Base-by-base conservation (phyloP, 2,329 filamentous ascomycete species). In the Epichloe typhina region DNA sequence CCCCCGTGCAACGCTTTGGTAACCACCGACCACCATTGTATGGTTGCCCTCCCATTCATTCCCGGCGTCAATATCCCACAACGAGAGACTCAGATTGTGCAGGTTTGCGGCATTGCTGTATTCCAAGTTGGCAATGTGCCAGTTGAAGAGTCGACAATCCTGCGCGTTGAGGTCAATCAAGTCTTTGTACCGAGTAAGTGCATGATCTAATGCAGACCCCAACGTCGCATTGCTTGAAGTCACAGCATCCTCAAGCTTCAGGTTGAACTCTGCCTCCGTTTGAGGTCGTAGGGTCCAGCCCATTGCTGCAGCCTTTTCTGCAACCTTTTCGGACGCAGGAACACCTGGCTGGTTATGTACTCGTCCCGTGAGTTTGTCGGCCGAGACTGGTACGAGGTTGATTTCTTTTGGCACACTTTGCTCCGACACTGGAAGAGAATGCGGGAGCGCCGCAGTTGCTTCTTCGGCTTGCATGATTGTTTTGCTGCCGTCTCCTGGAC, bases 41-140 rank as follows among this genome's bases (percentile, higher is more conserved):
- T 98, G 94, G 54, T 86, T 83, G 6, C 93, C 93, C 65, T 96
- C 90, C 71, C 95, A 98, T 63, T 98, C 93, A 59, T 98, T 96
- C 0, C 93, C 93, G 47, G 90, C 89, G 62, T 98, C 94, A 60
- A 98, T 89, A 66, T 98, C 94, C 88, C 94, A 97, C 0, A 90
- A 84, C 7, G 84, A 82, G 13, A 98, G 78, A 65, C 91, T 97
- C 17, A 98, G 77, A 55, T 86, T 84, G 56, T 86, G 83, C 50
- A 95, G 82, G 57, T 89, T 94, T 2, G 83, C 87, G 2, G 93
- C 93, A 65, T 97, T 98, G 55, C 91, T 94, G 63, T 98, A 98
- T 66, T 98, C 93, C 13, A 98, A 76, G 62, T 98, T 98, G 56
- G 94, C 94, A 65, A 96, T 86, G 66, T 98, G 94, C 93, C 93